These are phyloP conservation scores for Podospora conica DNA, from an alignment of 495 filamentous ascomycete species.

Conservation along the genomic window DNA sequence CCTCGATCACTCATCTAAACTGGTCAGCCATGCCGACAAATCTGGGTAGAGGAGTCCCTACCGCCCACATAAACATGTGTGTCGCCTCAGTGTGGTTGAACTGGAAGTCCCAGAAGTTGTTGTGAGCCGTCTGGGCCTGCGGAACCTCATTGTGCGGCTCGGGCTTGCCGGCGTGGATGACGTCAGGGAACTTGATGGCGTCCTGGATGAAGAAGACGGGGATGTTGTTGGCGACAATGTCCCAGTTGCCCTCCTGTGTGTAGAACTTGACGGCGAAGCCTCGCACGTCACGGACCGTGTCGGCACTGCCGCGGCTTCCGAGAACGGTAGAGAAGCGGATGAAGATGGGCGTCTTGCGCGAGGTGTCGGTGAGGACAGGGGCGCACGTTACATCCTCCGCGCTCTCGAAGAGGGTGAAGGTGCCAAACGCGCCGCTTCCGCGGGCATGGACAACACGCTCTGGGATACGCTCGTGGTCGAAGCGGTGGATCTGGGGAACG, in stretches of 20 bases:
- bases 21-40: neutral
- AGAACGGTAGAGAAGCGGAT: constrained; percentile 79
- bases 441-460: constrained; percentile 88
- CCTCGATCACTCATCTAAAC: constrained; percentile 63
- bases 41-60: neutral
- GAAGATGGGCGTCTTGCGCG: constrained; percentile 71
- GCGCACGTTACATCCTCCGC: constrained; percentile 64
- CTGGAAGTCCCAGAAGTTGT: constrained; percentile 57
- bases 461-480: constrained; percentile 84
- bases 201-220: constrained; percentile 70
- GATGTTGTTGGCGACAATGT: constrained; percentile 61
- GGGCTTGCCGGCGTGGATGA: constrained; percentile 74
- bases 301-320: constrained; percentile 68
- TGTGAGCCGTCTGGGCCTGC: constrained; percentile 59
- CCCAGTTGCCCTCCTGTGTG: constrained; percentile 55
- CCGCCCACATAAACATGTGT: constrained; percentile 77
- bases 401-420: constrained; percentile 67
- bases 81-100: constrained; percentile 66
- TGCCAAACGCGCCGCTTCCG: constrained; percentile 77
- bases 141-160: constrained; percentile 68
- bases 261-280: constrained; percentile 80
- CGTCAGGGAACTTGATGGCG: constrained; percentile 67
- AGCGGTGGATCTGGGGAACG: constrained; percentile 58
- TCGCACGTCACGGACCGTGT: constrained; percentile 76
- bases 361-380: constrained; percentile 71